Conservation (phyloP, 805 yeast species). For the Yamadazyma akitaensis region DNA sequence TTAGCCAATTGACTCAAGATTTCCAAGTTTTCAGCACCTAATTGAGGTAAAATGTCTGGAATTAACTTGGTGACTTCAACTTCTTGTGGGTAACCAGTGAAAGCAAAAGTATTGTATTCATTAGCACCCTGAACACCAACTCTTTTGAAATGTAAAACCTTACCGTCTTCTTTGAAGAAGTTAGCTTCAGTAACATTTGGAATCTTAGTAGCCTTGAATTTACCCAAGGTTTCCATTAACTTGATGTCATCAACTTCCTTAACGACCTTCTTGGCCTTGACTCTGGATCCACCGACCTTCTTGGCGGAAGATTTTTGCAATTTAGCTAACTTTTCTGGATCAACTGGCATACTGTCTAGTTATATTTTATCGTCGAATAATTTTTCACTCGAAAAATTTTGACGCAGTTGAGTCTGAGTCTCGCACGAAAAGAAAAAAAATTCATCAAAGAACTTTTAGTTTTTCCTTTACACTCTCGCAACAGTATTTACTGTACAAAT, state of each 20-base stretch:
- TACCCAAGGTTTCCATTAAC: constrained; percentile 82
- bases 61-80: constrained; percentile 88
- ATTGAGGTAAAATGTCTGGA: constrained; percentile 92
- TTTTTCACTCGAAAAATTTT: constrained; percentile 9
- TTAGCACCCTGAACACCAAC: constrained; percentile 95
- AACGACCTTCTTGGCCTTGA: constrained; percentile 80
- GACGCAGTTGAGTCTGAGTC: not conserved
- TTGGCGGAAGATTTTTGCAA: constrained; percentile 79
- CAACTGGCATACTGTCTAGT: constrained; percentile 62
- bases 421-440: not conserved
- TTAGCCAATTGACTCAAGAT: constrained; percentile 87
- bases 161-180: constrained; percentile 96
- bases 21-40: constrained; percentile 93
- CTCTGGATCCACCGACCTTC: constrained; percentile 83
- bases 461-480: too few species aligned
- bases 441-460: not conserved
- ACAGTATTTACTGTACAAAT: too few species aligned
- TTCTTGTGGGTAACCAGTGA: constrained; percentile 93
- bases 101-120: constrained; percentile 86
- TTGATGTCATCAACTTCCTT: constrained; percentile 86
- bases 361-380: constrained; percentile 8
- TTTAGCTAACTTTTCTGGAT: constrained; percentile 92
- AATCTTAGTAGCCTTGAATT: constrained; percentile 83
- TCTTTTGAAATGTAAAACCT: constrained; percentile 91
- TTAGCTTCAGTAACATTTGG: constrained; percentile 95